Evolutionary conservation across 2,329 filamentous ascomycete genomes (phyloP), one percentile per base, ranked within the genome.

Genomic region (Hymenoscyphus albidus): DNA sequence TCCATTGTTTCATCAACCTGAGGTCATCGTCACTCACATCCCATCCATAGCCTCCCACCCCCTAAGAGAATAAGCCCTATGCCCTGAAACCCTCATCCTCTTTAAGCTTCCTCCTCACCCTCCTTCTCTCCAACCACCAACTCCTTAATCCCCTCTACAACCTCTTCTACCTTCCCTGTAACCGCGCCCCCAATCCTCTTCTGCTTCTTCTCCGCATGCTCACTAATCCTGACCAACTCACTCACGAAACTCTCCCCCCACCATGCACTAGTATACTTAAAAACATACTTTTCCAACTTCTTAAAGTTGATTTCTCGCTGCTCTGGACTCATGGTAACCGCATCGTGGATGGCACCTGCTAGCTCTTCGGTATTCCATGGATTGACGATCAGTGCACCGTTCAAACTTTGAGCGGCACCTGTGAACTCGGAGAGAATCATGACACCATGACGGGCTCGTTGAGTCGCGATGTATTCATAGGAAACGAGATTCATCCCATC

Each of bases 401-500:
- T 97, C 64, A 99, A 83, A 68, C 91, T 95, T 78, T 98, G 95
- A 0, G 95, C 94, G 7, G 95, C 95, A 55, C 95, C 95, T 0
- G 95, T 93, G 75, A 99, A 98, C 76, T 99, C 95, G 58, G 93
- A 97, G 39, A 99, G 85, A 63, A 99, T 93, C 86, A 99, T 89
- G 67, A 92, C 90, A 65, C 95, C 95, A 75, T 98, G 92, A 61
- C 92, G 89, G 74, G 96, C 88, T 71, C 91, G 86, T 76, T 99
- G 94, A 2, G 91, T 92, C 31, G 94, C 94, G 70, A 99, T 97
- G 80, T 98, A 99, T 78, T 99, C 94, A 79, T 97, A 98, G 0
- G 93, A 96, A 39, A 98, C 95, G 38, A 99, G 83, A 77, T 99
- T 99, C 95, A 99, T 99, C 74, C 95, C 95, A 76, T 99, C 95